Evolutionary conservation across 805 yeast genomes (phyloP).

Genomic region (Wickerhamiella shivajii): DNA sequence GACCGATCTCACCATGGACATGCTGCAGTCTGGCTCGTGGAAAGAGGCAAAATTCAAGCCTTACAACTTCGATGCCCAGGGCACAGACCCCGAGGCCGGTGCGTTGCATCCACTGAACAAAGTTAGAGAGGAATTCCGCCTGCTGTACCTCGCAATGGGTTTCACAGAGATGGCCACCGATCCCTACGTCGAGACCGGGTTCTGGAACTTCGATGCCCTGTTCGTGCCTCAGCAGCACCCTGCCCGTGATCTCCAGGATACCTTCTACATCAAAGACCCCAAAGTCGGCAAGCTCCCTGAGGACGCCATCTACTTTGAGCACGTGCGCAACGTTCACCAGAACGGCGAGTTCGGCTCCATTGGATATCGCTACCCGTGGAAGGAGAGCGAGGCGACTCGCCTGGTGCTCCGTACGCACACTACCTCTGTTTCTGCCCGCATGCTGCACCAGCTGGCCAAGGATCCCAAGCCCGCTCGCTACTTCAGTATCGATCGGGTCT

Average conservation of each 20-base stretch:
- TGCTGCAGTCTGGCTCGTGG: conserved; percentile 77
- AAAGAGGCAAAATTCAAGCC: conserved; percentile 75
- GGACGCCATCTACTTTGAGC: conserved; percentile 64
- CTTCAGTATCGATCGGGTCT: conserved; percentile 94
- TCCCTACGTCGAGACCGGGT: conserved; percentile 94
- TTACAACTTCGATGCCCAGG: conserved; percentile 92
- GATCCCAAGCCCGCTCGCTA: conserved; percentile 83
- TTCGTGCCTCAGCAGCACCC: conserved; percentile 99
- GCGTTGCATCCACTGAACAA: conserved; percentile 94
- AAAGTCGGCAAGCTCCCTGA: conserved; percentile 63
- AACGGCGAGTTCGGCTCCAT: conserved; percentile 84
- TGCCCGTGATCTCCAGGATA: conserved; percentile 97
- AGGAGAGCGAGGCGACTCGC: conserved; percentile 72
- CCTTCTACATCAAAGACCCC: conserved; percentile 95
- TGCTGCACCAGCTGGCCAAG: conserved; percentile 71
- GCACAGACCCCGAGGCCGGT: conserved; percentile 72
- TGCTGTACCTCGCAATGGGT: conserved; percentile 94
- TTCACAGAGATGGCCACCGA: conserved; percentile 98
- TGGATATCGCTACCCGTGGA: conserved; percentile 98
- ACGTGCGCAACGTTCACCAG: conserved; percentile 74
- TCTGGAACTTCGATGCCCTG: conserved; percentile 97
- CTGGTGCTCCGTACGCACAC: conserved; percentile 96
- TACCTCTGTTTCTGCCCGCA: conserved; percentile 79
- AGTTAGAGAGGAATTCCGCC: conserved; percentile 95
- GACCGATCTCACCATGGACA: conserved; percentile 89